Conservation (phyloP, 176 grass and related monocot species). For the Carex myosuroides region DNA sequence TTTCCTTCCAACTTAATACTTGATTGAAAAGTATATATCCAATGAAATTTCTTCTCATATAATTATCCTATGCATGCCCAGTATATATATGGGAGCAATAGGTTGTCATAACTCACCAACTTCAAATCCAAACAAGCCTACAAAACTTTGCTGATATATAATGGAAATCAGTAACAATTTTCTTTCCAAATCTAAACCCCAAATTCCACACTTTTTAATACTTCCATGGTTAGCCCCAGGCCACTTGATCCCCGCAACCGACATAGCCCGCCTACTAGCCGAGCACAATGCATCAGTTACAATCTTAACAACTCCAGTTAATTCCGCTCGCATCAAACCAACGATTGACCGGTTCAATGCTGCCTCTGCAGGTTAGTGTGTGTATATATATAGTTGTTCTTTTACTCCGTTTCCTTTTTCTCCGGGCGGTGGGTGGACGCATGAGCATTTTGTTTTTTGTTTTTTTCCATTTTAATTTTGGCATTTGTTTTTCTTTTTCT, state of each 20-base stretch:
- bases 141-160: not conserved
- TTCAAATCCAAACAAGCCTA: not conserved
- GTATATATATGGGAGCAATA: not conserved
- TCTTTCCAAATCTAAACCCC: not conserved
- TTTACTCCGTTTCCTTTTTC: not conserved
- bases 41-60: not conserved
- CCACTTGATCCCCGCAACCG: conserved; percentile 44
- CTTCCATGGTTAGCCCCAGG: conserved; percentile 46
- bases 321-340: conserved; percentile 21
- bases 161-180: conserved; percentile 1
- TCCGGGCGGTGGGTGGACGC: not conserved
- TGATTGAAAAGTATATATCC: too few species aligned
- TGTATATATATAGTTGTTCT: not conserved
- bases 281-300: conserved; percentile 32
- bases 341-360: conserved; percentile 24
- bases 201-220: conserved; percentile 44
- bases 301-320: conserved; percentile 54
- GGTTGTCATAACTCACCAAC: not conserved
- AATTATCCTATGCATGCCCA: not conserved
- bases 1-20: too few species aligned
- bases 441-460: not conserved
- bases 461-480: not conserved
- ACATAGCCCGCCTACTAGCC: conserved; percentile 58
- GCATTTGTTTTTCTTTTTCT: not conserved
- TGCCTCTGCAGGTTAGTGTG: not conserved